Evolutionary conservation across 805 yeast species (phyloP), one percentile per base, ranked within the genome.

Genomic region (Cyberlindnera americana): DNA sequence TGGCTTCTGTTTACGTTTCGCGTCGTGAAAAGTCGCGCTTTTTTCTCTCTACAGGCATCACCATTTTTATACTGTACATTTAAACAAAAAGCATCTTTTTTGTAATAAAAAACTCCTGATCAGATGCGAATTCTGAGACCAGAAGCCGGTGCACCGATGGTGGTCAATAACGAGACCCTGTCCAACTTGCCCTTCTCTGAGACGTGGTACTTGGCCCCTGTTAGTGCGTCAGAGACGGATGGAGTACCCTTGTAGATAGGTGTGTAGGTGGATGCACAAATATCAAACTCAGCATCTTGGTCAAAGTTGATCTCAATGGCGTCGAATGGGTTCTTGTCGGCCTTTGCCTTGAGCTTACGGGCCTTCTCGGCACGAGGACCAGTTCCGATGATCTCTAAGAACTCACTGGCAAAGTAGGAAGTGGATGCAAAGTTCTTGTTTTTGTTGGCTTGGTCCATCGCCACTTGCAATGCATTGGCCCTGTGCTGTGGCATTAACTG

Each of bases 331-430:
- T 22, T 36, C 23, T 18, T 65, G 53, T 90, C 97, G 12, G 96
- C 80, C 55, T 77, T 81, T 18, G 79, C 70, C 65, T 86, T 87
- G 53, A 90, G 75, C 65, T 85, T 88, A 47, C 73, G 77, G 5
- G 96, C 97, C 62, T 83, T 88, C 40, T 89, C 96, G 13, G 90
- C 89, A 62, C 89, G 82, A 33, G 89, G 72, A 14, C 96, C 96
- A 14, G 77, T 60, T 2, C 83, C 53, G 41, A 78, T 76, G 37
- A 89, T 72, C 54, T 77, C 72, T 58, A 93, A 72, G 58, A 85
- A 82, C 64, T 88, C 90, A 17, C 75, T 70, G 0, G 99, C 98
- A 70, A 93, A 93, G 57, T 79, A 81, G 6, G 96, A 78, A 2
- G 99, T 96, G 44, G 83, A 77, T 4, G 90, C 82, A 66, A 67